Conservation (phyloP, 2,329 filamentous ascomycete species). For the Fusarium continuum region DNA sequence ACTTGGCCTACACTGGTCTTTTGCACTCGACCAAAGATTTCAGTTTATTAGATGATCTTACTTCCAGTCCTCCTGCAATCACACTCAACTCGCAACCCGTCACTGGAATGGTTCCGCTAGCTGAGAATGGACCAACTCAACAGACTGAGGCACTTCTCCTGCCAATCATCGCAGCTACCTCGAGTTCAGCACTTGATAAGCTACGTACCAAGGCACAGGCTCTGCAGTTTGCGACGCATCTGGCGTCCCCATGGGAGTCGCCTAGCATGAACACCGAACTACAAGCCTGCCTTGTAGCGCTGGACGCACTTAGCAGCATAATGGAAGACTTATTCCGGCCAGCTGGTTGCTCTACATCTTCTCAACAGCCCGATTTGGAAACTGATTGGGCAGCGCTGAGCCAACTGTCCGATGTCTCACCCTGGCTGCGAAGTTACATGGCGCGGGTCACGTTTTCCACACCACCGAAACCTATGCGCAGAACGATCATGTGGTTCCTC, state of each 20-base stretch:
- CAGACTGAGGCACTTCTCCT: slow-evolving; percentile 15
- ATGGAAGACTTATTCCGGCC: slow-evolving; percentile 15
- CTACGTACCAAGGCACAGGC: neutral
- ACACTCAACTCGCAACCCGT: neutral
- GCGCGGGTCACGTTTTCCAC: slow-evolving; percentile 39
- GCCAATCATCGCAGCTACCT: slow-evolving; percentile 28
- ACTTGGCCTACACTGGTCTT: slow-evolving; percentile 29
- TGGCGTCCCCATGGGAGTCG: neutral
- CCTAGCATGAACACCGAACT: neutral
- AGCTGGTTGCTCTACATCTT: neutral
- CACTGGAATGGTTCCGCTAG: neutral
- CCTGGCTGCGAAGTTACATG: slow-evolving; percentile 32
- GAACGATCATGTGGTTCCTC: slow-evolving; percentile 53
- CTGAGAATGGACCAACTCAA: slow-evolving; percentile 12
- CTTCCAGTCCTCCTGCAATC: neutral
- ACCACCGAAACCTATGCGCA: slow-evolving; percentile 45
- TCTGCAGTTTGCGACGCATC: neutral
- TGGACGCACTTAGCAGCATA: slow-evolving; percentile 18
- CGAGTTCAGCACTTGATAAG: slow-evolving; percentile 5
- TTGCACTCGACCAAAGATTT: neutral
- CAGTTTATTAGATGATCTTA: neutral
- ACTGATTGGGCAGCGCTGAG: neutral
- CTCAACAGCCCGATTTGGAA: neutral
- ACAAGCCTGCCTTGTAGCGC: slow-evolving; percentile 8
- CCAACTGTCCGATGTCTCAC: slow-evolving; percentile 18